Conservation (phyloP, 78 protist genomes). For the Monocercomonoides exilis region DNA sequence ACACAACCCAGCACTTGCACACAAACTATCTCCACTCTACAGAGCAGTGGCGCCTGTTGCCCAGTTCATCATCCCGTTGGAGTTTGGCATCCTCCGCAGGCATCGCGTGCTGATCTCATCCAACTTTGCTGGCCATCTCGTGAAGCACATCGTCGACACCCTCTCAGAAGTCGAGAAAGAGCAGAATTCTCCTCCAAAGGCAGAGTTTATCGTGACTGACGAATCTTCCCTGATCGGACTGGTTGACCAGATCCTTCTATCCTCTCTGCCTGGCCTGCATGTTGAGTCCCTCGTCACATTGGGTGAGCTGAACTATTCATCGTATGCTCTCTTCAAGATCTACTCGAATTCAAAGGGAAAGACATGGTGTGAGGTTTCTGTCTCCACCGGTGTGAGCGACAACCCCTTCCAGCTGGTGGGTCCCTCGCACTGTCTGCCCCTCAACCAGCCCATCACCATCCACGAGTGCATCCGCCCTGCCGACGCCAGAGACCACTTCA, state of each 20-base stretch:
- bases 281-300: not conserved
- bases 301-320: constrained; percentile 2
- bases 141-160: not conserved
- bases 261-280: not conserved
- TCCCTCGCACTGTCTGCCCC: not conserved
- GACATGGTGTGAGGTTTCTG: not conserved
- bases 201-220: not conserved
- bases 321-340: not conserved
- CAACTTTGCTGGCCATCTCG: not conserved
- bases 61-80: not conserved
- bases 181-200: not conserved
- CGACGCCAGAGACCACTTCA: not conserved
- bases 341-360: not conserved
- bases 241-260: not conserved
- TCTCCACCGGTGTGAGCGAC: constrained; percentile 1
- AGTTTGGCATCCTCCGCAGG: not conserved
- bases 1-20: not conserved
- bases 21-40: not conserved
- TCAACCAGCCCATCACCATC: not conserved
- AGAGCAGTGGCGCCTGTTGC: not conserved
- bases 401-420: constrained; percentile 1
- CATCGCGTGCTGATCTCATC: not conserved
- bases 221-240: not conserved
- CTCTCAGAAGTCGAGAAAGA: not conserved
- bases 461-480: not conserved